A percentile compares a stretch with the other conserved stretches of the same genome.
Conservation (phyloP, 805 yeast genomes). For the Saccharomycopsis sp. region DNA sequence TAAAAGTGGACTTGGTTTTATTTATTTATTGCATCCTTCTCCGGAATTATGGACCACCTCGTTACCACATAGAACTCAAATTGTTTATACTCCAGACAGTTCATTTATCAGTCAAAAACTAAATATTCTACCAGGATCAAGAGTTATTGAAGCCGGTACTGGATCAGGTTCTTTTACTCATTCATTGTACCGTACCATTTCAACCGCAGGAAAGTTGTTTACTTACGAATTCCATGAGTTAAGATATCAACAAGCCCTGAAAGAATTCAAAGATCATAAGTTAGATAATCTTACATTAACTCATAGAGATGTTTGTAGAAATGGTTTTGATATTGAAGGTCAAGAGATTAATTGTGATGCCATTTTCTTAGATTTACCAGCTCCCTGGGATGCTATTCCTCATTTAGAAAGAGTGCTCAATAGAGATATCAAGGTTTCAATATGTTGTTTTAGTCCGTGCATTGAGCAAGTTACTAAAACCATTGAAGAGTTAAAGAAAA, state of each 20-base stretch:
- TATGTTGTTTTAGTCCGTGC: conserved; percentile 97
- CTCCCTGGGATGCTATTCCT: conserved; percentile 95
- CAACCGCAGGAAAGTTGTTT: conserved; percentile 49
- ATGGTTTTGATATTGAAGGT: conserved; percentile 58
- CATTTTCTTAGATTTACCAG: conserved; percentile 84
- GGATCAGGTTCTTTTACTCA: conserved; percentile 96
- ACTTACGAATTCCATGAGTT: conserved; percentile 89
- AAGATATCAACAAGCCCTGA: conserved; percentile 66
- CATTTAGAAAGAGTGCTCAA: conserved; percentile 53
- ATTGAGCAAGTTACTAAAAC: conserved; percentile 93
- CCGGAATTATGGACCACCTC: conserved; percentile 97
- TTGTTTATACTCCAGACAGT: conserved; percentile 93
- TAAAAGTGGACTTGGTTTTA: conserved; percentile 59
- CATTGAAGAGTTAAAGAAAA: conserved; percentile 54
- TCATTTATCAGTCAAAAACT: conserved; percentile 81
- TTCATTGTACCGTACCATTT: conserved; percentile 75
- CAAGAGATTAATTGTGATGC: conserved; percentile 49
- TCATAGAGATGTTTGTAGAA: conserved; percentile 86
- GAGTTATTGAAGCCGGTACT: conserved; percentile 94
- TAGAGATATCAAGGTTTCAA: conserved; percentile 41
- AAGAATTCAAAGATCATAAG: conserved; percentile 69
- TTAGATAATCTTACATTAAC: conserved; percentile 49
- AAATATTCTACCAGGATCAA: conserved; percentile 58
- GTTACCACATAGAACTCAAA: conserved; percentile 94
- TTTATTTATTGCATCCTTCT: conserved; percentile 81